Evolutionary conservation across 208 protist genomes (phyloP).

Genomic region (Leishmania aethiopica): DNA sequence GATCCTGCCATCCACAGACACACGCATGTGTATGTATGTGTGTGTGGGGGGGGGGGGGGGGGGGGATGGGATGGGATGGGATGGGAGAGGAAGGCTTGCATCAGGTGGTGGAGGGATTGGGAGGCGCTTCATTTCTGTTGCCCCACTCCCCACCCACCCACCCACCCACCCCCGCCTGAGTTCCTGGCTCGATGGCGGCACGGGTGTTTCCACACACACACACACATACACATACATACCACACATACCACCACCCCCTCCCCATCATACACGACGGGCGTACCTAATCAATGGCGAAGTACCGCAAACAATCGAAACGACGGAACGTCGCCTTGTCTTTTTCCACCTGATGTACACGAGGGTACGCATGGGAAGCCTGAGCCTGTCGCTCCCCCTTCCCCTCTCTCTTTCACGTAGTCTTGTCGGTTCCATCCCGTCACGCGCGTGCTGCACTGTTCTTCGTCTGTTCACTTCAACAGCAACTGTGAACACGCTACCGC

Average conservation of each 20-base stretch:
- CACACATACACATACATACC: neutral
- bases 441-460: neutral
- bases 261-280: neutral
- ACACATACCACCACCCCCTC: neutral
- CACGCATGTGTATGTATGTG: neutral
- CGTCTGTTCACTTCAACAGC: constrained; percentile 1
- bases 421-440: constrained; percentile 1
- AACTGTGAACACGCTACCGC: neutral
- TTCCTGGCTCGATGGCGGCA: neutral
- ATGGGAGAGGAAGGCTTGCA: no score
- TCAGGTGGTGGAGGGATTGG: no score
- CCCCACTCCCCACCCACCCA: neutral
- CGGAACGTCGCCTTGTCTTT: neutral
- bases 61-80: no score
- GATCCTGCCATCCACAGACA: no score
- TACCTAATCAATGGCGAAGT: neutral
- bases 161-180: neutral
- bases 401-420: neutral
- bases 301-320: neutral
- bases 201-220: neutral
- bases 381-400: neutral
- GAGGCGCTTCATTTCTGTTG: neutral
- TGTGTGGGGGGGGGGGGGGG: no score
- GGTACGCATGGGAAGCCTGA: neutral
- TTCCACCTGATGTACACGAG: neutral